Evolutionary conservation across 2,329 filamentous ascomycete species (phyloP), one percentile per base, ranked within the genome.

Genomic region (Taxawa tesnikishii): DNA sequence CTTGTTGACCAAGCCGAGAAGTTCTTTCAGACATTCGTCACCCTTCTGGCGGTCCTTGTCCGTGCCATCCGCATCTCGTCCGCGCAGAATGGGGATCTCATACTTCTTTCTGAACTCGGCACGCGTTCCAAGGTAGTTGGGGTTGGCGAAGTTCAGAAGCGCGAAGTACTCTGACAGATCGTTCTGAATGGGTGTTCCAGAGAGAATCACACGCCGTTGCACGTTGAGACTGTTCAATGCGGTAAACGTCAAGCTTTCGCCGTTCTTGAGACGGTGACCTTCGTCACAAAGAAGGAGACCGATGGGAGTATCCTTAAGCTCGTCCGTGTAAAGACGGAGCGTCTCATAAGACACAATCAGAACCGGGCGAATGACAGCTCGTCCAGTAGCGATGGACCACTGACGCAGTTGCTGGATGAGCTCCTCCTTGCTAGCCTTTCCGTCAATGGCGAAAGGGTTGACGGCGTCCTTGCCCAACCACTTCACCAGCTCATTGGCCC

Each of bases 341-440:
- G 90, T 96, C 56, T 98, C 90, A 50, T 98, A 98, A 0, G 90
- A 98, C 26, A 98, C 87, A 37, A 98, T 98, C 32, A 98, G 80
- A 21, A 96, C 87, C 0, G 90, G 90, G 21, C 90, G 70, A 3
- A 87, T 90, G 14, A 98, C 77, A 9, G 84, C 68, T 29, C 92
- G 79, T n/a, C 90, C 90, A 18, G 74, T 84, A 4, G 88, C 75
- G 49, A 94, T 90, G 1, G 84, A 83, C 90, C 90, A 98, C 54
- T 96, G 90, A 23, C 83, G 79, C 41, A 98, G 69, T 51, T 98
- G 90, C 29, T 80, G 72, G 2, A 76, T 92, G 24, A 98, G 65
- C 48, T 96, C 90, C 45, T 93, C 83, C 51, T 98, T 98, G 0
- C 84, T 79, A 9, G 84, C 88, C 59, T 96, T 98, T 15, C 90